Evolutionary conservation across 208 protist species (phyloP).

Genomic region (Leishmania mexicana): DNA sequence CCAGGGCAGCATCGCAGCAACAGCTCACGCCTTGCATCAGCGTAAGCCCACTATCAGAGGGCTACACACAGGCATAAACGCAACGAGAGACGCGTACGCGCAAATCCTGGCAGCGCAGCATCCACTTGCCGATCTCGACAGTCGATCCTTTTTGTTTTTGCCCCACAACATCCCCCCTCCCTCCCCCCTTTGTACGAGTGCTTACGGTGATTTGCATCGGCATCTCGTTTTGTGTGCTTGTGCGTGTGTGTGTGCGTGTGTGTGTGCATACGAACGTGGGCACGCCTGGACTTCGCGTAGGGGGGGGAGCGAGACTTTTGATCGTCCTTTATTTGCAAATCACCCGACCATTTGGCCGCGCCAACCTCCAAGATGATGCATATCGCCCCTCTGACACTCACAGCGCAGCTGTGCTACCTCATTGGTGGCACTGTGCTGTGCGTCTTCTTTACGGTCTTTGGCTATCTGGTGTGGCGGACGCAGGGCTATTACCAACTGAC

Average conservation of each 20-base stretch:
- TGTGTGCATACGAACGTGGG: not conserved
- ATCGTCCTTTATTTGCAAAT: no score
- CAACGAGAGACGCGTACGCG: not conserved
- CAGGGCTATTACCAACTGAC: conserved; percentile 3
- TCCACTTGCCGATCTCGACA: not conserved
- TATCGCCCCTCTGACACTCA: conserved; percentile 21
- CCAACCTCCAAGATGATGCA: conserved; percentile 5
- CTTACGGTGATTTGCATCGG: not conserved
- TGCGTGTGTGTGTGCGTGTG: not conserved
- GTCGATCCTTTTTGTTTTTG: not conserved
- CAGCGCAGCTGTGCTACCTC: conserved; percentile 24
- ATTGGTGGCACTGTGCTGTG: conserved; percentile 1
- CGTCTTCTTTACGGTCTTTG: not conserved
- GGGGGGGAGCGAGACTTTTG: not conserved
- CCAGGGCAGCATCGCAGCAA: not conserved
- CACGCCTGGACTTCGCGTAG: not conserved
- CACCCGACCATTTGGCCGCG: no score
- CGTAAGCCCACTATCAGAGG: not conserved
- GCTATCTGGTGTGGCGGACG: conserved; percentile 8
- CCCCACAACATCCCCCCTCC: no score
- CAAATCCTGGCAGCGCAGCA: not conserved
- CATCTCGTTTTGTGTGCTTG: not conserved
- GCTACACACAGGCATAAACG: not conserved
- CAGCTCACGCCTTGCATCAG: not conserved
- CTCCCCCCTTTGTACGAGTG: no score